A percentile compares a stretch with the other conserved stretches of the same genome.
Evolutionary conservation across 2,329 filamentous ascomycete species (phyloP).

Genomic region (Byssochlamys sp.): DNA sequence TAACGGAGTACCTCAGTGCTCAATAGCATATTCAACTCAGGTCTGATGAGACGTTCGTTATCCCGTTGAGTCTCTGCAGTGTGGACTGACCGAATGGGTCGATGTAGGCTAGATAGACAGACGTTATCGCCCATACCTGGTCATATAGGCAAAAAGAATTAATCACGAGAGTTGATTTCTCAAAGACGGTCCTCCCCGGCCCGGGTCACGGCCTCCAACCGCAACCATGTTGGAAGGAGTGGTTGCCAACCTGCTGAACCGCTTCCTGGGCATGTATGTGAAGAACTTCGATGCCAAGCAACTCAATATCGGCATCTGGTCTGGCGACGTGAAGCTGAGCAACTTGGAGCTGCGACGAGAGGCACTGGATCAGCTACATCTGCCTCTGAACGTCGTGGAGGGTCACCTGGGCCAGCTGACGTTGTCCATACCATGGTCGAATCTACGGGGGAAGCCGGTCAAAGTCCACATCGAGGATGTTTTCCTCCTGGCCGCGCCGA

Average conservation of each 20-base stretch:
- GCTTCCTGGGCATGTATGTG: conserved; percentile 99
- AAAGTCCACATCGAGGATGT: conserved; percentile 95
- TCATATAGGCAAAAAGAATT: neutral
- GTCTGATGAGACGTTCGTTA: conserved; percentile 4
- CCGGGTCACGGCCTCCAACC: conserved; percentile 60
- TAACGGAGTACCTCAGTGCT: conserved; percentile 14
- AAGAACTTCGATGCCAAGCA: conserved; percentile 98
- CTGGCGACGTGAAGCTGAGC: conserved; percentile 88
- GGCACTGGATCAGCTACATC: conserved; percentile 89
- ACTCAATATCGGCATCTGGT: conserved; percentile 98
- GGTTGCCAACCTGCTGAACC: conserved; percentile 92
- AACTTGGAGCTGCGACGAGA: conserved; percentile 88
- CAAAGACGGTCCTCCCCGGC: conserved; percentile 41
- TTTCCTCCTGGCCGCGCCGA: conserved; percentile 85
- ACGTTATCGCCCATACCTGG: neutral
- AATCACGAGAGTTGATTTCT: neutral
- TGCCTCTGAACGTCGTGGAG: conserved; percentile 92
- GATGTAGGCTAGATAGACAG: neutral
- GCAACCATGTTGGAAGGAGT: conserved; percentile 87
- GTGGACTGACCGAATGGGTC: neutral
- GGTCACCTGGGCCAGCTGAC: conserved; percentile 89
- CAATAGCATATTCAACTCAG: conserved; percentile 9
- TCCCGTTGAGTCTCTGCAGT: neutral
- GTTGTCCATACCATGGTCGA: conserved; percentile 92
- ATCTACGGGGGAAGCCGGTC: conserved; percentile 85